Percentiles rank a stretch among this genome's conserved stretches.
These are phyloP conservation scores for Orbilia blumenaviensis DNA, from an alignment of 2,329 filamentous ascomycete species.

Conservation along the genomic window DNA sequence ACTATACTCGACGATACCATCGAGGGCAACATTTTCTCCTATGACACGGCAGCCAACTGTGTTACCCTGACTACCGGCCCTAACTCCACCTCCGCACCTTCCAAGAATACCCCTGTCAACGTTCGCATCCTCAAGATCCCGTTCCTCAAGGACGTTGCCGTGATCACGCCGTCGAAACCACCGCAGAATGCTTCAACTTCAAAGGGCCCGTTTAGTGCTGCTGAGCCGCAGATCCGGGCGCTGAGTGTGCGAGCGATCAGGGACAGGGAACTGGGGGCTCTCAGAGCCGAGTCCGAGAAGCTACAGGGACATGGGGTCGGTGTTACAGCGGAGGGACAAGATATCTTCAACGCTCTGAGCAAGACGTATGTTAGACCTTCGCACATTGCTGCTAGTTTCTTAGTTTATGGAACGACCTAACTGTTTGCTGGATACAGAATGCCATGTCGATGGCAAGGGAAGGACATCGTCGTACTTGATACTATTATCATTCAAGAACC, in stretches of 20 bases:
- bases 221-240: conserved; percentile 56
- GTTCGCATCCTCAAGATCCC: conserved; percentile 57
- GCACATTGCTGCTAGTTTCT: background rate
- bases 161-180: conserved; percentile 45
- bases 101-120: conserved; percentile 50
- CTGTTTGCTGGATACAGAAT: conserved; percentile 50
- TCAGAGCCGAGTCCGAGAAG: conserved; percentile 54
- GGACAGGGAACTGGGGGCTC: conserved; percentile 29
- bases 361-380: conserved; percentile 56
- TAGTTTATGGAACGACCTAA: background rate
- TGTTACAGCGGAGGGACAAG: conserved; percentile 57
- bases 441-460: conserved; percentile 57
- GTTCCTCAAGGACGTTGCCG: conserved; percentile 57
- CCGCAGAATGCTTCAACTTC: conserved; percentile 32
- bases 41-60: conserved; percentile 57
- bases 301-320: conserved; percentile 55
- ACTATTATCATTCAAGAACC: conserved; percentile 57
- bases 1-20: conserved; percentile 58
- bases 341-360: conserved; percentile 57
- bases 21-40: conserved; percentile 57
- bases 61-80: conserved; percentile 54
- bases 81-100: conserved; percentile 23
- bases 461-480: conserved; percentile 57
- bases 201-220: conserved; percentile 55
- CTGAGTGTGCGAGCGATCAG: conserved; percentile 54